phyloP scores from a whole-genome alignment of 257 asterid genomes.

The Voacanga thouarsii region DNA sequence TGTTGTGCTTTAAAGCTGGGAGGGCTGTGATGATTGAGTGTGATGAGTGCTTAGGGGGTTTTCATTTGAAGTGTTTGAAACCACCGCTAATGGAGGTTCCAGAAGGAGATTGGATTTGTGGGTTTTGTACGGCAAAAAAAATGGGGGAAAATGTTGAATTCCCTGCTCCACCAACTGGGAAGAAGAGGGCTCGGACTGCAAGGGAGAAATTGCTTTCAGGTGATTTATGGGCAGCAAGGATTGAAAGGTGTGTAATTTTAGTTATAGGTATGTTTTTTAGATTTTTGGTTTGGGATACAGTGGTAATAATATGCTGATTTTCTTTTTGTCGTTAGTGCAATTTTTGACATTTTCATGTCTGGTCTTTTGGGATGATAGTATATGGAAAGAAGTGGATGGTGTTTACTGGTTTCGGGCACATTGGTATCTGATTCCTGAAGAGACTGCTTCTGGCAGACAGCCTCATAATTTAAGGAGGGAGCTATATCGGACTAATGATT shows the following conservation, averaged over 20 bases:
- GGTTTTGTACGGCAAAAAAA: slow-evolving; percentile 59
- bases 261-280: background rate
- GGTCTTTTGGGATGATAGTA: slow-evolving; percentile 37
- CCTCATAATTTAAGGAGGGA: slow-evolving; percentile 91
- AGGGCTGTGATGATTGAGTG: slow-evolving; percentile 73
- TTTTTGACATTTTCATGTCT: background rate
- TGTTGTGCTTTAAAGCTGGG: slow-evolving; percentile 77
- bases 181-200: slow-evolving; percentile 70
- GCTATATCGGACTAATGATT: slow-evolving; percentile 75
- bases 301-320: background rate
- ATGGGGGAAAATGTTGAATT: slow-evolving; percentile 43
- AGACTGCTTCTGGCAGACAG: slow-evolving; percentile 84
- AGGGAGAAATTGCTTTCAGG: slow-evolving; percentile 85
- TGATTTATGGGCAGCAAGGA: slow-evolving; percentile 80
- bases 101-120: slow-evolving; percentile 86
- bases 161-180: slow-evolving; percentile 64
- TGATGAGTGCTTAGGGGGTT: slow-evolving; percentile 92
- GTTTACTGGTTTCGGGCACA: slow-evolving; percentile 71
- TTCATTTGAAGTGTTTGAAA: slow-evolving; percentile 77
- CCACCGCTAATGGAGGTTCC: slow-evolving; percentile 83
- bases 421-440: slow-evolving; percentile 91
- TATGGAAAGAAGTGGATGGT: slow-evolving; percentile 94
- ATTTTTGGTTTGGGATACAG: background rate
- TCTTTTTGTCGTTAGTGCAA: background rate
- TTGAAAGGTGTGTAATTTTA: slow-evolving; percentile 52